Base-by-base conservation (phyloP, 805 yeast genomes). In the Metschnikowia rubicola region DNA sequence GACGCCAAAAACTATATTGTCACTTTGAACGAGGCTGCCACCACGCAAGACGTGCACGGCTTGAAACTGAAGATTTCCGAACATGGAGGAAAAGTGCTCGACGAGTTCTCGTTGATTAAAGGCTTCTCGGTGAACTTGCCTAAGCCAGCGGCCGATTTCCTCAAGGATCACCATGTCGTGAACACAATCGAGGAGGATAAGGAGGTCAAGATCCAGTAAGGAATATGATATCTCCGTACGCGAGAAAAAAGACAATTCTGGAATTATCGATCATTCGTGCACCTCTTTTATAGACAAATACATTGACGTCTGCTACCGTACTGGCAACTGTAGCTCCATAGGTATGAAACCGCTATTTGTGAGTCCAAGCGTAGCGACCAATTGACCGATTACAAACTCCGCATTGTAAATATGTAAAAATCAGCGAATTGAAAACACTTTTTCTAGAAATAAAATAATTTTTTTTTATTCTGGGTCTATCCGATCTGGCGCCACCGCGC, bases 51-150 rank as follows among this genome's bases (percentile, higher is more conserved):
- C 43, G 57, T 69, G 35, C 52, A 62, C 26, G 37, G 63, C 35
- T 60, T 83, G 66, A 81, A 84, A 59, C 67, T 72, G 43, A 69
- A 73, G 47, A 63, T 83, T 50, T 39, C 60, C 30, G 72, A 76
- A 32, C 57, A 80, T 43, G 88, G 88, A 35, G 89, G 88, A 43
- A 72, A 70, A 44, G 74, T 84, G 60, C 75, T 77, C 41, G 80
- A 77, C 52, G 87, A 84, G 53, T 84, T 75, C 63, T 66, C 74
- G 43, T 69, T 84, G 61, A 82, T 84, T 68, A 84, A 84, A 67
- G 90, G 88, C 0, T 83, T 79, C 58, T 70, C 79, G 60, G 77
- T 78, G 48, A 78, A 79, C 57, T 64, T 85, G 51, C 89, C 90
- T 37, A 64, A 71, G 5, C 49, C 73, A 52, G 84, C 79, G 54